Evolutionary conservation across 2,329 filamentous ascomycete species (phyloP).

Genomic region (Colletotrichum melonis): DNA sequence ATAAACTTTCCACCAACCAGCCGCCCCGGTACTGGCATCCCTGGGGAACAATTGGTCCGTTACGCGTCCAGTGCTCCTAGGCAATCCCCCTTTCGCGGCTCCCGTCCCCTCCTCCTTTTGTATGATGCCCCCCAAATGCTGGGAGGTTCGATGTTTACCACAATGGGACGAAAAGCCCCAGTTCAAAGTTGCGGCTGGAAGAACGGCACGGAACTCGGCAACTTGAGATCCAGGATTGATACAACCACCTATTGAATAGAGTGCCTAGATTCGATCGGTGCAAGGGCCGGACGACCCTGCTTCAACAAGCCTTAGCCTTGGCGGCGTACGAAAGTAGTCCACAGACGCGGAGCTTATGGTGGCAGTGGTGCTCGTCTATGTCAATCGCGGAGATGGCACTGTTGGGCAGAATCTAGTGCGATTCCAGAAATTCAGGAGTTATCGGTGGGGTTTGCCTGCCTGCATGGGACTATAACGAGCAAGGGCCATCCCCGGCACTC

Average conservation of each 20-base stretch:
- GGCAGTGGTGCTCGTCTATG: slow-evolving; percentile 7
- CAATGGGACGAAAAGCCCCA: background rate
- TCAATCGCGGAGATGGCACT: slow-evolving; percentile 22
- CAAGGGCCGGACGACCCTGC: slow-evolving; percentile 12
- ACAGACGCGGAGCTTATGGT: too few relatives aligned
- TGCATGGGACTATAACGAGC: background rate
- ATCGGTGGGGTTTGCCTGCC: background rate
- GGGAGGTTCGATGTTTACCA: background rate
- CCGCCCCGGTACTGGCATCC: slow-evolving; percentile 6
- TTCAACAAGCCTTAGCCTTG: slow-evolving; percentile 25
- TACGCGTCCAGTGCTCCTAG: slow-evolving; percentile 4
- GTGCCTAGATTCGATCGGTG: slow-evolving; percentile 18
- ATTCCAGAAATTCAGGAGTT: slow-evolving; percentile 29
- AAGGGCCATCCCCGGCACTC: slow-evolving; percentile 9
- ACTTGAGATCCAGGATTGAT: background rate
- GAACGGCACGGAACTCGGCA: slow-evolving; percentile 33
- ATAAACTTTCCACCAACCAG: slow-evolving; percentile 32
- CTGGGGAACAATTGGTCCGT: background rate
- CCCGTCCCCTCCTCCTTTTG: background rate
- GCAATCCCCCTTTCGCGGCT: background rate
- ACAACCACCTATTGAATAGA: background rate
- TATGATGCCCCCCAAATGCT: background rate
- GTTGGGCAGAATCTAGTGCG: background rate
- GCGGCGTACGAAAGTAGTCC: background rate
- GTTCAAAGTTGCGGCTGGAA: slow-evolving; percentile 4